These are phyloP conservation scores for Smallanthus sonchifolius DNA, from an alignment of 129 eudicot genomes.

Conservation along the genomic window DNA sequence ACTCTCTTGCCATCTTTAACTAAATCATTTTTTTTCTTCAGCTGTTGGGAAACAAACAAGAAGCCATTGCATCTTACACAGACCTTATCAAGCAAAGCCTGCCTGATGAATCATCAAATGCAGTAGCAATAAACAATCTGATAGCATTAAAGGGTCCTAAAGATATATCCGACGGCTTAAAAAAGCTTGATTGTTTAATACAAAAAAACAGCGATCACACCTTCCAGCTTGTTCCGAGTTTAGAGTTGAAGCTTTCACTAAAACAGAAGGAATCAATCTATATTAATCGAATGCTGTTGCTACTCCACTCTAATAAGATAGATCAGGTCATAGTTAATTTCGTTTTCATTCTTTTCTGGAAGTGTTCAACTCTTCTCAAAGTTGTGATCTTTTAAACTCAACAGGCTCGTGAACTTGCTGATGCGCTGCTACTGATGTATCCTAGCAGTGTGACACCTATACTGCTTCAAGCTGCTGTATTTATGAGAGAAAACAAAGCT, in stretches of 20 bases:
- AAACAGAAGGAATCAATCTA: constrained; percentile 83
- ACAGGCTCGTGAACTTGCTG: constrained; percentile 86
- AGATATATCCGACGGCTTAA: constrained; percentile 77
- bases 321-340: constrained; percentile 58
- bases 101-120: constrained; percentile 73
- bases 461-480: constrained; percentile 89
- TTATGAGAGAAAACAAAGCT: constrained; percentile 80
- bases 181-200: constrained; percentile 78
- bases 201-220: constrained; percentile 50
- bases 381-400: background rate
- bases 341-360: background rate
- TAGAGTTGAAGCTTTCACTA: constrained; percentile 73
- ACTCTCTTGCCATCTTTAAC: background rate
- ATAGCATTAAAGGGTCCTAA: constrained; percentile 74
- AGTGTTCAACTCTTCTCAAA: background rate
- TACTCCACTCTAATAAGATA: constrained; percentile 88
- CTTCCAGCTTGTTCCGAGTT: constrained; percentile 61
- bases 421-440: constrained; percentile 62
- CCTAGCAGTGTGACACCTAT: constrained; percentile 63
- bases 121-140: constrained; percentile 76
- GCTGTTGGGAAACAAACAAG: constrained; percentile 79
- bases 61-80: constrained; percentile 57
- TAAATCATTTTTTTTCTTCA: constrained; percentile 19
- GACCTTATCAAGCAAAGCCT: constrained; percentile 63
- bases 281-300: constrained; percentile 64